Evolutionary conservation across 352 stramenopile genomes (phyloP), one percentile per base, ranked within the genome.

Genomic region (Globisporangium mamillatum): DNA sequence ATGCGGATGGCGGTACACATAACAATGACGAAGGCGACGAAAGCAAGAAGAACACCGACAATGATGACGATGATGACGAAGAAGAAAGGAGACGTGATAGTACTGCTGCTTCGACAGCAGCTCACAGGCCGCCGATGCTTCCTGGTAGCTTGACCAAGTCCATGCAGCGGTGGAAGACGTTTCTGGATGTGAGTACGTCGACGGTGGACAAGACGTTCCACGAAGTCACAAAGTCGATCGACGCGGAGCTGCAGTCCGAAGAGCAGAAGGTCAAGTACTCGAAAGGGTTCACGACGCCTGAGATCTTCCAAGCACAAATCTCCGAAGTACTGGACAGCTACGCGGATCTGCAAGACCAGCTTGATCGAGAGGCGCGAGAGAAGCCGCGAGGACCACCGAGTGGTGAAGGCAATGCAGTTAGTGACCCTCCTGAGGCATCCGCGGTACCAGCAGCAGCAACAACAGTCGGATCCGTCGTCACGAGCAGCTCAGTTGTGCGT

Each of bases 151-250:
- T 41, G 18, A 76, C 69, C 5, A 78, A 70, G n/a, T 75, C 80
- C 1, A 77, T 82, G 50, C 70, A 72, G 46, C 69, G 81, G 24
- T 94, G 86, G 86, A 82, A 79, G 34, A 63, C 79, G 48, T 94
- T 92, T 64, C 58, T 94, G 41, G 83, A 88, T 27, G 75, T 77
- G 22, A 74, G 68, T 3, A 94, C 84, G n/a, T 80, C 76, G n/a
- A 60, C 68, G 6, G 20, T 91, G 20, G 75, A 91, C 32, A 58
- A 70, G 10, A 62, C 67, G 18, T 94, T 85, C 34, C 32, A 85
- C 3, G 69, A 77, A 20, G 67, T 76, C 34, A 94, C 84, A 9
- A 75, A 71, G n/a, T 55, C 67, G 20, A 94, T 94, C 64, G 69
- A 73, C 3, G 63, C 70, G 10, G 78, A 90, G 48, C 57, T 93